Percentiles rank a stretch among this genome's conserved stretches.
phyloP scores from a whole-genome alignment of 139 green algal genomes.

The Closterium sp. region DNA sequence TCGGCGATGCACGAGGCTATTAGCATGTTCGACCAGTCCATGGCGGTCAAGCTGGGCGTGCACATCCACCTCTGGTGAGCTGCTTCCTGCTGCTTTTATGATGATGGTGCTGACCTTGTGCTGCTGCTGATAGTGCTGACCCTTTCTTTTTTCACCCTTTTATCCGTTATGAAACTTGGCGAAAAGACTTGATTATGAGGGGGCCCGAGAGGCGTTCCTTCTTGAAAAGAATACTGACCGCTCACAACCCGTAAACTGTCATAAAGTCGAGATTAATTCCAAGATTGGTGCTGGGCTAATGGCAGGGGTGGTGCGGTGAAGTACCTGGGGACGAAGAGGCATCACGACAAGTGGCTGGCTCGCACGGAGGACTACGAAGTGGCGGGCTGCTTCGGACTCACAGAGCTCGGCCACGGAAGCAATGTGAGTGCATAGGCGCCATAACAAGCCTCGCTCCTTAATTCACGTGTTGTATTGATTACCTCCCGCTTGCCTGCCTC shows the following conservation, averaged over 20 bases:
- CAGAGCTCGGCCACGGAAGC: slow-evolving; percentile 78
- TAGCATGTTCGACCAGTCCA: slow-evolving; percentile 75
- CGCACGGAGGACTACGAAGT: slow-evolving; percentile 43
- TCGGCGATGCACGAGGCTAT: slow-evolving; percentile 69
- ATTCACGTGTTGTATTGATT: no score
- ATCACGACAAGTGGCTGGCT: slow-evolving; percentile 64
- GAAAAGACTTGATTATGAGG: no score
- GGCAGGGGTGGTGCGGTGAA: slow-evolving; percentile 65
- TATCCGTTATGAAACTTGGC: background rate
- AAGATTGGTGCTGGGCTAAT: background rate
- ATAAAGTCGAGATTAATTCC: background rate
- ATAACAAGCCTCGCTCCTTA: background rate
- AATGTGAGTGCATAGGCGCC: slow-evolving; percentile 70
- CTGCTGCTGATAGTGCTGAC: background rate
- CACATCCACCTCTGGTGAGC: slow-evolving; percentile 76
- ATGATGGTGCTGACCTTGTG: slow-evolving; percentile 2
- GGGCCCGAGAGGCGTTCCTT: no score
- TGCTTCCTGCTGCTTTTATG: slow-evolving; percentile 46
- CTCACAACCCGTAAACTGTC: background rate
- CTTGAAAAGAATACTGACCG: background rate
- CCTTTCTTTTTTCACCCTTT: background rate
- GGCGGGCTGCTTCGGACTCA: slow-evolving; percentile 78
- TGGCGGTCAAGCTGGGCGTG: slow-evolving; percentile 86
- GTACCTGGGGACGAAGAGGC: slow-evolving; percentile 79
- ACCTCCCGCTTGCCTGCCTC: no score